These are phyloP conservation scores for Phanerochaete carnosa DNA, from an alignment of 768 basidiomycete species.

Conservation along the genomic window DNA sequence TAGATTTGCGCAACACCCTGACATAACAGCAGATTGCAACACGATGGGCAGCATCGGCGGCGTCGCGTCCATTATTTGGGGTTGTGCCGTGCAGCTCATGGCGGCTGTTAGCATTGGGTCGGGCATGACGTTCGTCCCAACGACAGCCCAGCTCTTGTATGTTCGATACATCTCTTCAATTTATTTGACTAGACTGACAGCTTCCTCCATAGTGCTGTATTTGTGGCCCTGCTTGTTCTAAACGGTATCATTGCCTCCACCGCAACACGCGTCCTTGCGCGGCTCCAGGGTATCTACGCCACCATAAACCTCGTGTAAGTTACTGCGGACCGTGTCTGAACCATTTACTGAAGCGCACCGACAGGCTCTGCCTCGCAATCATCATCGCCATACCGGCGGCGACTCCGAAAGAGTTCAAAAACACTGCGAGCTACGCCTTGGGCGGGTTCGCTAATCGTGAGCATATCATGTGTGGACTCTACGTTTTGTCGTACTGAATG, in stretches of 20 bases:
- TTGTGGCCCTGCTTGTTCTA: slow-evolving; percentile 28
- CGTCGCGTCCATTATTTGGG: slow-evolving; percentile 36
- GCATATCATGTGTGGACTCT: not conserved
- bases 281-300: slow-evolving; percentile 33
- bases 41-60: slow-evolving; percentile 37
- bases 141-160: slow-evolving; percentile 26
- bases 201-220: slow-evolving; percentile 27
- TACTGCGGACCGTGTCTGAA: not conserved
- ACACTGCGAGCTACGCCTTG: slow-evolving; percentile 38
- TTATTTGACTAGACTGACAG: not conserved
- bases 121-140: slow-evolving; percentile 23
- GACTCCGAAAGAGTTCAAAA: slow-evolving; percentile 36
- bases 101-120: slow-evolving; percentile 35
- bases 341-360: not conserved
- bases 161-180: not conserved
- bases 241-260: slow-evolving; percentile 31
- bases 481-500: not conserved
- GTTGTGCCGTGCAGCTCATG: slow-evolving; percentile 36
- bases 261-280: slow-evolving; percentile 31
- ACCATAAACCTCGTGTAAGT: slow-evolving; percentile 34
- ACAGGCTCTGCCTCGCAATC: slow-evolving; percentile 57
- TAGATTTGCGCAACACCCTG: not conserved
- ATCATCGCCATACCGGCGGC: slow-evolving; percentile 52
- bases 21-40: slow-evolving; percentile 24
- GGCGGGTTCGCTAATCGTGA: slow-evolving; percentile 37